phyloP scores from a whole-genome alignment of 345 rosid genomes.

The Arabis hirsuta region DNA sequence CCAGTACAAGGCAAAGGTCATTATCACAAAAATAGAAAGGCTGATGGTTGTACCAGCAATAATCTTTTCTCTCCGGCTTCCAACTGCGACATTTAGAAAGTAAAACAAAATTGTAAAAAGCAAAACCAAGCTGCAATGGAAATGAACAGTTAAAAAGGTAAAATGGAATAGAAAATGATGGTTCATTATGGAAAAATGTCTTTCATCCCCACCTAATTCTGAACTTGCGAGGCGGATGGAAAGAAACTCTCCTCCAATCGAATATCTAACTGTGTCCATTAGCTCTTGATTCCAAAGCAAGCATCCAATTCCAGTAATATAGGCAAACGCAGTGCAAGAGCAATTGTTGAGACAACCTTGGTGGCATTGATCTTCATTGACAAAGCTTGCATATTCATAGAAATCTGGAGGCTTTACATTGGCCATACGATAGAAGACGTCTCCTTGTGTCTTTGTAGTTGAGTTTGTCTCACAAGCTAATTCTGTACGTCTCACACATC shows the following conservation, averaged over 20 bases:
- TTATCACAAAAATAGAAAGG: conserved; percentile 2
- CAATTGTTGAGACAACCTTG: conserved; percentile 27
- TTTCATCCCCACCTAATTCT: conserved; percentile 10
- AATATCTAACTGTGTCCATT: too few relatives aligned
- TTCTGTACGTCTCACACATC: conserved; percentile 34
- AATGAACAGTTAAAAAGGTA: neutral
- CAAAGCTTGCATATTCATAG: neutral
- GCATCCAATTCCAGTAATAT: conserved; percentile 24
- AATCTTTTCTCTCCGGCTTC: conserved; percentile 23
- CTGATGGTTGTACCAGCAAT: conserved; percentile 2
- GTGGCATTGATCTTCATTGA: neutral
- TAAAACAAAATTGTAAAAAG: too few relatives aligned
- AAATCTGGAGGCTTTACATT: conserved; percentile 8
- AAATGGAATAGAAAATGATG: neutral
- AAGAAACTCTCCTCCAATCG: conserved; percentile 9
- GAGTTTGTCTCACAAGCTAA: conserved; percentile 13
- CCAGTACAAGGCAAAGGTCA: conserved; percentile 8
- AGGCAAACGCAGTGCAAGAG: conserved; percentile 31
- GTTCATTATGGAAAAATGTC: neutral
- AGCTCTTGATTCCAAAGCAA: conserved; percentile 18
- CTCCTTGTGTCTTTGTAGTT: conserved; percentile 17
- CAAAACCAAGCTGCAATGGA: too few relatives aligned
- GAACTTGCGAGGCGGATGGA: conserved; percentile 24
- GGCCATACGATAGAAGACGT: neutral
- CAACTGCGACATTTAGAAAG: conserved; percentile 7